phyloP scores from a whole-genome alignment of 2,329 filamentous ascomycete genomes.

The Penicillium palitans region DNA sequence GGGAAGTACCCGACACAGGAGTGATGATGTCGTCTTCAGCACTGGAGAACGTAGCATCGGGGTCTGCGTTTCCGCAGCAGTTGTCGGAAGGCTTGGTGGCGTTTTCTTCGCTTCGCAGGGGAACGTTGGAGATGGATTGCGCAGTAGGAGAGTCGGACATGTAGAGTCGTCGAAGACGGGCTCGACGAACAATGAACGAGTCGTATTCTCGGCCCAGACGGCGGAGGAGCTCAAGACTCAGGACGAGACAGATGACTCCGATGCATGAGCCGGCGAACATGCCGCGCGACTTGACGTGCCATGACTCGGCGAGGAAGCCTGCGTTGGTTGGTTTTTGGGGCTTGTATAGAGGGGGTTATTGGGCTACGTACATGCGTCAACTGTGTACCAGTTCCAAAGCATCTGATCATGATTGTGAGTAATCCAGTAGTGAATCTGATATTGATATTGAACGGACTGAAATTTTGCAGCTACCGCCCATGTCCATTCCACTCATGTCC shows the following conservation, averaged over 20 bases:
- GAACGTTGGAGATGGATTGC: background rate
- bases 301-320: slow-evolving; percentile 67
- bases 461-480: slow-evolving; percentile 7
- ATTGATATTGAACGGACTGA: background rate
- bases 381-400: slow-evolving; percentile 29
- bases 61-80: background rate
- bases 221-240: slow-evolving; percentile 70
- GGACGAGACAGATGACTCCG: slow-evolving; percentile 71
- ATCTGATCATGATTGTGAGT: slow-evolving; percentile 14
- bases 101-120: background rate
- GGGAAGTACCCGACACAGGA: background rate
- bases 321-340: background rate
- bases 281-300: slow-evolving; percentile 67
- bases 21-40: background rate
- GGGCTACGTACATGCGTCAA: slow-evolving; percentile 21
- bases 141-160: background rate
- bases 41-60: background rate
- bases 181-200: slow-evolving; percentile 60
- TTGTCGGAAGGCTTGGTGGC: background rate
- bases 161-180: slow-evolving; percentile 31
- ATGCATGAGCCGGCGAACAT: slow-evolving; percentile 82
- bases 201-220: slow-evolving; percentile 73
- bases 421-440: background rate
- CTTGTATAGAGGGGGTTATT: background rate
- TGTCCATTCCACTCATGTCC: background rate